These are phyloP conservation scores for Glutinoglossum americanum DNA, from an alignment of 495 filamentous ascomycete species.

Conservation along the genomic window DNA sequence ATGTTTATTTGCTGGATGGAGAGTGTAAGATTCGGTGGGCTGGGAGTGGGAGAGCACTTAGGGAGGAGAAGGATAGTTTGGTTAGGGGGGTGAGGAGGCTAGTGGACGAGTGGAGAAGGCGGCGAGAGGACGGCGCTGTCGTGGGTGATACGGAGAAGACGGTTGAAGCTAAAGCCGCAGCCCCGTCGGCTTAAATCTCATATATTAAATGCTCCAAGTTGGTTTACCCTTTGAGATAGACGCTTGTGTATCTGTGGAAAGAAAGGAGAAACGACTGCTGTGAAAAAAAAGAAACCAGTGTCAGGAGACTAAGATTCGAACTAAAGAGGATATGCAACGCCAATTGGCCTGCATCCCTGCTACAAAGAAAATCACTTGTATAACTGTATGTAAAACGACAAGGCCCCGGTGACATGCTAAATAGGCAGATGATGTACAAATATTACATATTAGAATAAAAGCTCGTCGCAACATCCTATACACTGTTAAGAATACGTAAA, in stretches of 20 bases:
- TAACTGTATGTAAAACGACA: neutral
- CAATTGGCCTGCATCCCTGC: too few species aligned
- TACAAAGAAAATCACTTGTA: too few species aligned
- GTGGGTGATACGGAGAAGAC: neutral
- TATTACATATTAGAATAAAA: neutral
- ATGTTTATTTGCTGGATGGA: constrained; percentile 79
- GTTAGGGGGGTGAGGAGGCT: constrained; percentile 46
- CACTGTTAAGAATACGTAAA: neutral
- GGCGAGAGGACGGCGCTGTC: neutral
- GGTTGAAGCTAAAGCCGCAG: neutral
- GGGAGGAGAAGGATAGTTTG: constrained; percentile 47
- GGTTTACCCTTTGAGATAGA: too few species aligned
- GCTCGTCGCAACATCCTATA: neutral
- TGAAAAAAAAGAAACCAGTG: too few species aligned
- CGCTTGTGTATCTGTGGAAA: too few species aligned
- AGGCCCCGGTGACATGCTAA: neutral
- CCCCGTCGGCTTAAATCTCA: neutral
- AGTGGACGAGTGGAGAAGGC: constrained; percentile 30
- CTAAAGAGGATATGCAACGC: too few species aligned
- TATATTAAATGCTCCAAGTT: neutral
- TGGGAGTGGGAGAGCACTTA: constrained; percentile 55
- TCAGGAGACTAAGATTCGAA: too few species aligned
- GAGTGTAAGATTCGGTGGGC: constrained; percentile 88
- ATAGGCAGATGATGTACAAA: neutral
- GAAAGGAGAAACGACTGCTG: too few species aligned